Evolutionary conservation across 1,139 yeast species (phyloP), one percentile per base, ranked within the genome.

Genomic region (Torulaspora pretoriensis): DNA sequence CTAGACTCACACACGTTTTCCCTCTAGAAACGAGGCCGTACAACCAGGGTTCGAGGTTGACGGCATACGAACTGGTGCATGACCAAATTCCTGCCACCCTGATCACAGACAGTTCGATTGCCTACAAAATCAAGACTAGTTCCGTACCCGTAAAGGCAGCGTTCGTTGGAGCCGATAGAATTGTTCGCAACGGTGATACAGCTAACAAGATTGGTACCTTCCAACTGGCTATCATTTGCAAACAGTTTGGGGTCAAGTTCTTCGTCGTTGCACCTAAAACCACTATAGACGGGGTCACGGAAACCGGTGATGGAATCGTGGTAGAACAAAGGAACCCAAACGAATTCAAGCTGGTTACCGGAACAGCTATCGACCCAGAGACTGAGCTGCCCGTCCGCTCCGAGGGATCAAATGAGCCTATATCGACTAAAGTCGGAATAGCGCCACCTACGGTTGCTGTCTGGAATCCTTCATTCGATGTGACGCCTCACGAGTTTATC

Each of bases 151-250:
- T 92, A 44, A 84, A 83, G 63, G 87, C 89, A 40, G 83, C 90
- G 25, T 87, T 92, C 43, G 97, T 86, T n/a, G 98, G 98, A 35
- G 97, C 97, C n/a, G 98, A 92, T 63, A 77, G 98, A 64, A 83
- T 92, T 29, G 97, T 90, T 2, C 71, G 73, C 37, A 85, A 89
- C 64, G 98, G 98, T 46, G 98, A 92, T 61, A 80, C 96, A 22
- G 97, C 97, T 1, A 92, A 92, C 69, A 92, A 92, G 67, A 92
- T 92, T 48, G 98, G 98, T n/a, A 92, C 97, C 0, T 85, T 78
- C 67, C 97, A 90, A 68, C 70, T 92, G 53, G 84, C 97, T 0
- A 73, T 89, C 16, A 72, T 88, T 45, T 75, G 85, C 26, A 71
- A 73, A 40, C 70, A 69, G 9, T 66, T 70, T 46, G 70, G 69